Base-by-base conservation (phyloP, 2,329 filamentous ascomycete genomes). In the Phialophora macrospora region DNA sequence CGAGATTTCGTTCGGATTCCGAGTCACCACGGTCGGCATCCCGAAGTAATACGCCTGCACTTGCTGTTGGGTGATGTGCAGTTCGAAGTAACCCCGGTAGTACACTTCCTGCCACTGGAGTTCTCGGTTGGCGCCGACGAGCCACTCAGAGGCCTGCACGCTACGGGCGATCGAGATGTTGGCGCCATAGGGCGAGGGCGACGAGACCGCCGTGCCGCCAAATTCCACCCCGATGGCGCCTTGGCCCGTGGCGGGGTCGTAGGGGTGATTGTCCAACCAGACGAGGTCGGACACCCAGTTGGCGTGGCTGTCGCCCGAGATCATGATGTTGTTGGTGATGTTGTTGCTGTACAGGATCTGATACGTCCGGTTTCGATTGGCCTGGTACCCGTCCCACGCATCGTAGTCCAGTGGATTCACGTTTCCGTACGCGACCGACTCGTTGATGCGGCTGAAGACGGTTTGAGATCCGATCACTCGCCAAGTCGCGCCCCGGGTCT, bases 101-200 rank as follows among this genome's bases (percentile, higher is more conserved):
- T 90, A 92, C 7, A 87, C 75, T 64, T 92, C 89, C 71, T 88
- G 86, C 90, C 89, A 92, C 72, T 90, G 87, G 55, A 92, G 79
- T 75, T 90, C 87, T 0, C 80, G 77, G 75, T 90, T 92, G 24
- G 81, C 77, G 51, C 73, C 73, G 68, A 81, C 79, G 38, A 84
- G 77, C 69, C 73, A 75, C 71, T 80, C 70, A 1, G 81, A 80
- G 63, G 77, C 75, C 57, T 79, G 78, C 68, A 87, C 82, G 1
- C 85, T 85, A 0, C 75, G 74, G 0, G 77, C 77, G 55, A 87
- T 80, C 2, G 82, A 82, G 63, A 87, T 86, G 73, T 85, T 86
- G 58, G 84, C 82, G 12, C 88, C 88, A n/a, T 80, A 81, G 0
- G 87, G 83, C 34, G 82, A 84, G 1, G 83, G 82, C 11, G 84